A percentile compares a stretch with the other conserved stretches of the same genome.
phyloP scores from a whole-genome alignment of 371 early-diverging fungal genomes.

The Smittium mucronatum region DNA sequence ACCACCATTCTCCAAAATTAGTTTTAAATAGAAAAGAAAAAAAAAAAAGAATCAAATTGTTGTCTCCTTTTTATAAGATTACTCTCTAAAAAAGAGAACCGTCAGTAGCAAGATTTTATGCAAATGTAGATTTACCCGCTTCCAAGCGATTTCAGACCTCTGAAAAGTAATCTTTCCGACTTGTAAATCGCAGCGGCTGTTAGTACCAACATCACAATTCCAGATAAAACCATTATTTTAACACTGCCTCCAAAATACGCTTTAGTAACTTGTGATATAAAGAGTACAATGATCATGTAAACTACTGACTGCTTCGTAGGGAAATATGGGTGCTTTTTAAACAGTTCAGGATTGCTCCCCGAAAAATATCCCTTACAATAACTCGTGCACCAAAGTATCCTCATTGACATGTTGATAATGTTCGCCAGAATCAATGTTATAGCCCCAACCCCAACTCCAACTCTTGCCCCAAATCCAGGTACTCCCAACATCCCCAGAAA shows the following conservation, averaged over 20 bases:
- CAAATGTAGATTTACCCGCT: too few relatives aligned
- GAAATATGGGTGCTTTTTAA: neutral
- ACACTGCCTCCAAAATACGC: neutral
- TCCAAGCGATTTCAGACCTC: neutral
- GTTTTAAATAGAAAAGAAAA: too few relatives aligned
- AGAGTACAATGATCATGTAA: neutral
- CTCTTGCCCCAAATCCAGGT: neutral
- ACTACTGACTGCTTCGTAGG: neutral
- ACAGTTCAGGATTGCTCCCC: neutral
- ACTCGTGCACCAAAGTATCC: slow-evolving; percentile 38
- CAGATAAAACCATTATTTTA: neutral
- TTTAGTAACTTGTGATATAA: neutral
- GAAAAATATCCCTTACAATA: slow-evolving; percentile 12
- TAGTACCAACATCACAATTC: neutral
- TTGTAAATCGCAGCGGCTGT: neutral
- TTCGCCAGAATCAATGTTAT: slow-evolving; percentile 54
- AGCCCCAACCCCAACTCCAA: slow-evolving; percentile 1
- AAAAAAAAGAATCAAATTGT: too few relatives aligned
- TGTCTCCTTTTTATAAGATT: too few relatives aligned
- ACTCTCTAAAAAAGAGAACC: too few relatives aligned
- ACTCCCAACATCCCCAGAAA: slow-evolving; percentile 47
- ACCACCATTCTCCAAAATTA: too few relatives aligned
- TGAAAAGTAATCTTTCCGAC: neutral
- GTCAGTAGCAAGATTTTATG: too few relatives aligned
- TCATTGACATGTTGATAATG: slow-evolving; percentile 62